Evolutionary conservation across 768 basidiomycete species (phyloP), one percentile per base, ranked within the genome.

Genomic region (Calvatia gigantea): DNA sequence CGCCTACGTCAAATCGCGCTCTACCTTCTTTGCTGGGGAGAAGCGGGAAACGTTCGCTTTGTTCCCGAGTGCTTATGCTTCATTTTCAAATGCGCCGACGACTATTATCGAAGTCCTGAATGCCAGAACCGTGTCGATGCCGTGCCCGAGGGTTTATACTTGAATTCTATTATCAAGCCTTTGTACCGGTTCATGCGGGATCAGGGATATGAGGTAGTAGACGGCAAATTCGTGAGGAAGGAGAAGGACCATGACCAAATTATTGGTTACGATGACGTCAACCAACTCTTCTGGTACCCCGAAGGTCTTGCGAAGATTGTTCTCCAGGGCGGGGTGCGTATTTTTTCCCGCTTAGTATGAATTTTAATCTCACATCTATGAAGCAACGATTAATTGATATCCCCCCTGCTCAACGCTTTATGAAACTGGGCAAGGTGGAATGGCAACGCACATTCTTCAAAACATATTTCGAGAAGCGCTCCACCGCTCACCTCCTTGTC

Each of bases 51-150:
- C 66, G 91, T 99, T 47, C 88, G 97, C 58, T 98, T 98, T 73
- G 88, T 93, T 19, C 95, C 97, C 9, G 97, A 99, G 68, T 92
- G 90, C 63, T 74, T 99, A 44, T 98, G 96, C 78, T 99, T 98
- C 82, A 96, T 99, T 67, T 98, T 98, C 87, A 99, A 99, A 73
- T 99, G 97, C 66, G 97, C 97, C 56, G 97, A 99, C 71, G 97
- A 99, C 74, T 98, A 98, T 69, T 99, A 99, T 71, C 91, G 97
- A 57, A 94, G 91, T 57, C 87, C 96, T 25, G 97, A 98, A 68
- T 99, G 97, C 68, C 97, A 99, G 74, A 96, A 92, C 73, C 78
- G 86, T 61, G 72, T 91, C 25, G 97, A 99, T 41, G 89, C 95
- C 4, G 91, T 98, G 2, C 90, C 91, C 8, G 97, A 98, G 66